Evolutionary conservation across 768 basidiomycete species (phyloP).

Genomic region (Macrolepiota fuliginosa): DNA sequence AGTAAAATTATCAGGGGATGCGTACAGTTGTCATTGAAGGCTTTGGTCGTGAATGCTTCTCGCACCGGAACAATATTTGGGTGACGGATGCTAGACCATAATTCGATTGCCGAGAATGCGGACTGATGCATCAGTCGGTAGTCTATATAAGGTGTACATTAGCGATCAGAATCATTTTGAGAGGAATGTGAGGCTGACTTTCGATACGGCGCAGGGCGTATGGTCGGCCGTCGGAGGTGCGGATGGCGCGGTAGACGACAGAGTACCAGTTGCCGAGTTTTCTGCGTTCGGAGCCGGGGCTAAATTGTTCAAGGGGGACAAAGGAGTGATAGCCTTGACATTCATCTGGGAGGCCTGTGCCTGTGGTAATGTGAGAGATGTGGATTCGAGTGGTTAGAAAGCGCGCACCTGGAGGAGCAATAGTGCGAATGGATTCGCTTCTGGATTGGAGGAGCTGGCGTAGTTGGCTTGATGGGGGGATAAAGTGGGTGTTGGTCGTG

Average conservation of each 20-base stretch:
- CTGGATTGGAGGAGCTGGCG: slow-evolving; percentile 43
- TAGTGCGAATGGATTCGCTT: slow-evolving; percentile 67
- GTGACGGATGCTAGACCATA: slow-evolving; percentile 83
- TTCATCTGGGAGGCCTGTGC: slow-evolving; percentile 75
- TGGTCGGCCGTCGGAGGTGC: slow-evolving; percentile 69
- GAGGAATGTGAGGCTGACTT: slow-evolving; percentile 47
- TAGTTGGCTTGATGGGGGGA: slow-evolving; percentile 45
- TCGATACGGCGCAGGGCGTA: slow-evolving; percentile 86
- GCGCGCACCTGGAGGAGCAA: slow-evolving; percentile 33
- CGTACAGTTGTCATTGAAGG: slow-evolving; percentile 91
- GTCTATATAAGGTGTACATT: slow-evolving; percentile 40
- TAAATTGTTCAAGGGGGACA: slow-evolving; percentile 66
- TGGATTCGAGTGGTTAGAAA: not conserved
- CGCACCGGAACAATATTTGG: slow-evolving; percentile 80
- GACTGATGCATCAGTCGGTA: slow-evolving; percentile 79
- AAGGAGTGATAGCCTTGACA: slow-evolving; percentile 90
- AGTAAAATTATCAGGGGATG: slow-evolving; percentile 12
- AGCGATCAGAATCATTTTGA: not conserved
- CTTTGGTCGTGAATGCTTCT: slow-evolving; percentile 93
- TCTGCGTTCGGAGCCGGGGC: slow-evolving; percentile 51
- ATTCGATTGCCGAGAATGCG: slow-evolving; percentile 80
- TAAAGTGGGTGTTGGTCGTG: slow-evolving; percentile 59
- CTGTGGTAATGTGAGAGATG: slow-evolving; percentile 30
- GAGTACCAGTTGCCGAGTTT: slow-evolving; percentile 86
- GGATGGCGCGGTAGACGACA: slow-evolving; percentile 81